Evolutionary conservation across 768 basidiomycete species (phyloP), one percentile per base, ranked within the genome.

Genomic region (Trametes villosa): DNA sequence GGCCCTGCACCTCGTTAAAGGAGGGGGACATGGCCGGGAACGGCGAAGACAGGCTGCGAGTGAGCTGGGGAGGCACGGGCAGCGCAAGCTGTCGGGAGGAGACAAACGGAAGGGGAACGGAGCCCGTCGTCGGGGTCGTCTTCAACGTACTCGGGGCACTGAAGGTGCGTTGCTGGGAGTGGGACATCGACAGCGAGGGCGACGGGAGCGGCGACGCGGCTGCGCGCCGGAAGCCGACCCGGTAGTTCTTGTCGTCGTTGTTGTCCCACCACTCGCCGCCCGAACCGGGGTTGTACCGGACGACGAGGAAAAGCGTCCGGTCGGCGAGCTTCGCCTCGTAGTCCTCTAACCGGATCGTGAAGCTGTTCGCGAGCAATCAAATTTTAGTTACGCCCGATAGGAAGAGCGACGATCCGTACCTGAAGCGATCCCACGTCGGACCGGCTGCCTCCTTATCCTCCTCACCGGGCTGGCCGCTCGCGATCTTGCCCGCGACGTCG

Each of bases 221-320:
- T 30, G 68, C 59, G 38, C 68, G 67, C 4, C 74, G 72, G 75
- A 98, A 98, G 26, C 75, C 79, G 53, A 97, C 76, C 26, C 82
- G 77, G 77, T 96, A 98, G 71, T 98, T 96, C 63, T 71, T 64
- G 0, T 87, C 88, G 3, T 66, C 74, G 66, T 96, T 96, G 71
- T 94, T 96, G 76, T 98, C 96, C 96, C 96, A 98, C 82, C 89
- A 91, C 76, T 98, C 96, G 1, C 83, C 83, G 18, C 80, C 83
- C 9, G 74, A 69, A 68, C 81, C 73, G 69, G 69, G 65, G 45
- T 62, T 53, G 53, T 81, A 87, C 48, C 91, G 75, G 11, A 82
- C 81, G 55, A 84, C 88, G 17, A 91, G 76, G 79, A 79, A 88
- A 53, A 92, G 70, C 2, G 79, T 83, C 30, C 86, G 76, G 0